Evolutionary conservation across 208 protist genomes (phyloP), one percentile per base, ranked within the genome.

Genomic region (Vickermania ingenoplastis): DNA sequence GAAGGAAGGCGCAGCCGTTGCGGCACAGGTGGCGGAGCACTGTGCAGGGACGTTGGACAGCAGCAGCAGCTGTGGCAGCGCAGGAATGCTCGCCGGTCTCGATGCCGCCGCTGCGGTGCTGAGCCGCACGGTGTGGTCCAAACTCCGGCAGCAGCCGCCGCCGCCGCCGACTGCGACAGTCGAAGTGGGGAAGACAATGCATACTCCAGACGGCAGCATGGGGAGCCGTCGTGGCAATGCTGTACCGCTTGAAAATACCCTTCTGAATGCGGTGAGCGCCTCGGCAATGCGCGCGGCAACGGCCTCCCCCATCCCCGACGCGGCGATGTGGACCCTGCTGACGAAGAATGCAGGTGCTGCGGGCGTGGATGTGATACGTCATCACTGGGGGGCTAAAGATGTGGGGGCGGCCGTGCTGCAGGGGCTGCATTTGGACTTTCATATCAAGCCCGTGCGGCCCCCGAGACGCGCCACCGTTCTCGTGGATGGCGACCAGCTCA

Each of bases 401-500:
- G n/a, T n/a, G n/a, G n/a, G n/a, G n/a, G n/a, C n/a, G n/a, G n/a
- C n/a, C n/a, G n/a, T n/a, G 48, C 50, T 17, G 36, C 17, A 7
- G 17, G 36, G 7, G 25, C 2, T 57, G 5, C 61, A 60, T 2
- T 55, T 93, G 4, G 69, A 89, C 5, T 67, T 85, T 27, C 65
- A 73, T 24, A 41, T 93, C 11, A 69, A 65, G 65, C 80, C 79
- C 0, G 73, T 67, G 26, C 73, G 78, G 0, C 51, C 59, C 28
- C 72, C 66, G 26, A 66, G 70, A 14, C 61, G 67, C 7, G 71
- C 73, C 0, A 62, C 77, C 28, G 77, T 86, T 52, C 86, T 94
- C 50, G 70, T 94, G 11, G 87, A 94, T 65, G 87, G 80, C 21
- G 82, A 89, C 53, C 74, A 69, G 30, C 68, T 94, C 23, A 59